phyloP scores from a whole-genome alignment of 176 grass and related monocot genomes.

The Oryza rufipogon region DNA sequence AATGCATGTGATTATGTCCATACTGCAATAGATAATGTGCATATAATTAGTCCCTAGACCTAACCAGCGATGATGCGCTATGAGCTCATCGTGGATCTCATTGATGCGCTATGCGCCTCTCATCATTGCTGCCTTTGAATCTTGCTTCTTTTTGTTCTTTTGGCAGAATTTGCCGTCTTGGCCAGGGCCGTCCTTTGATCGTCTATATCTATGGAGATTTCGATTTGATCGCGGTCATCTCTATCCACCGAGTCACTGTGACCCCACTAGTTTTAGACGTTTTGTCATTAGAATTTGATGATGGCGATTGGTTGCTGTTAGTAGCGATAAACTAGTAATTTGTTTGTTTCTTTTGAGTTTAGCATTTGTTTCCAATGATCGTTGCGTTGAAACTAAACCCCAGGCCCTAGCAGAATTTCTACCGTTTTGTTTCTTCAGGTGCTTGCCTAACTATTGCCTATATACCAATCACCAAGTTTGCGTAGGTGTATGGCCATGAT shows the following conservation, averaged over 20 bases:
- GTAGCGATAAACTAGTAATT: too few relatives aligned
- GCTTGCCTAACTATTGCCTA: neutral
- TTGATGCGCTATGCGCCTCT: neutral
- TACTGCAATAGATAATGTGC: neutral
- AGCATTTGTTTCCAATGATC: neutral
- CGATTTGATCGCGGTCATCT: neutral
- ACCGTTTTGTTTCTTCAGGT: neutral
- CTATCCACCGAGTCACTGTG: neutral
- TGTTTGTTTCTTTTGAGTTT: neutral
- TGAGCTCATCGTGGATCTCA: neutral
- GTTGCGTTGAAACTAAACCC: neutral
- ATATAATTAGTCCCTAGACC: neutral
- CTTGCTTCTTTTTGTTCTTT: neutral
- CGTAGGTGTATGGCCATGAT: neutral
- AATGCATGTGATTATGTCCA: neutral
- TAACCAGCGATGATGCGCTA: neutral
- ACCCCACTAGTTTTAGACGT: neutral
- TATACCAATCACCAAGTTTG: constrained; percentile 13
- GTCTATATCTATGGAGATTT: neutral
- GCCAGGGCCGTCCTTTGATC: neutral
- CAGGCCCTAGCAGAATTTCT: neutral
- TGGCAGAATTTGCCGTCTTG: neutral
- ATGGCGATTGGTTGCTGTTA: neutral
- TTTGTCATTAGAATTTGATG: neutral
- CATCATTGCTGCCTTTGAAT: constrained; percentile 19